A percentile compares a stretch with the other conserved stretches of the same genome.
Evolutionary conservation across 1,284 basidiomycete species (phyloP).

Genomic region (Stygiomarasmius scandens): DNA sequence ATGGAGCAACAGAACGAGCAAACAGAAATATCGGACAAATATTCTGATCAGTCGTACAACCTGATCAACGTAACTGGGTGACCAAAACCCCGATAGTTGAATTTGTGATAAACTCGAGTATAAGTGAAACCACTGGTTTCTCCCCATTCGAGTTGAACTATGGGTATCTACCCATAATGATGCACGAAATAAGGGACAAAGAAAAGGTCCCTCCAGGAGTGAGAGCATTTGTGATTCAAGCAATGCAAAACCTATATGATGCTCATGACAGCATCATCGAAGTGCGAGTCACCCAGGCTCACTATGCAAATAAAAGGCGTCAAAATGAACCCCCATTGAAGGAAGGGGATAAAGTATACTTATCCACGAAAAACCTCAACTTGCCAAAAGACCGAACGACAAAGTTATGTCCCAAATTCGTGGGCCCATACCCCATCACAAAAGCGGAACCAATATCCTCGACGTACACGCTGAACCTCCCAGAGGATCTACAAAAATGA

Average conservation of each 20-base stretch:
- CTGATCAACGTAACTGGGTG: conserved; percentile 14
- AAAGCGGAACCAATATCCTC: conserved; percentile 23
- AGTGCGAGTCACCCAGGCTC: background rate
- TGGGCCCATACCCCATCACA: conserved; percentile 33
- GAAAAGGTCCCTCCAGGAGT: background rate
- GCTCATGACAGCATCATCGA: conserved; percentile 7
- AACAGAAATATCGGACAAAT: conserved; percentile 19
- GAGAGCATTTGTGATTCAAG: background rate
- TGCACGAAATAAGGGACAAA: background rate
- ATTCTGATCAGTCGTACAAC: conserved; percentile 14
- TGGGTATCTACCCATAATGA: conserved; percentile 5
- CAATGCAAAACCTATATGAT: background rate
- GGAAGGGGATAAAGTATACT: conserved; percentile 28
- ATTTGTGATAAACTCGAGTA: conserved; percentile 10
- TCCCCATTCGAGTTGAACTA: conserved; percentile 12
- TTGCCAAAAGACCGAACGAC: conserved; percentile 28
- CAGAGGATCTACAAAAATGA: conserved; percentile 20
- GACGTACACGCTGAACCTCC: conserved; percentile 31
- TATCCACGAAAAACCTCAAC: conserved; percentile 31
- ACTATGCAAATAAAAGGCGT: conserved; percentile 11
- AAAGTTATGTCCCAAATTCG: conserved; percentile 32
- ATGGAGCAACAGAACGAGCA: conserved; percentile 22
- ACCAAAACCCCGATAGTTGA: conserved; percentile 13
- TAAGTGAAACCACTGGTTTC: conserved; percentile 4
- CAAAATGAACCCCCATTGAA: conserved; percentile 16